These are phyloP conservation scores for Aspergillus sojae DNA, from an alignment of 2,329 filamentous ascomycete genomes.

Conservation along the genomic window DNA sequence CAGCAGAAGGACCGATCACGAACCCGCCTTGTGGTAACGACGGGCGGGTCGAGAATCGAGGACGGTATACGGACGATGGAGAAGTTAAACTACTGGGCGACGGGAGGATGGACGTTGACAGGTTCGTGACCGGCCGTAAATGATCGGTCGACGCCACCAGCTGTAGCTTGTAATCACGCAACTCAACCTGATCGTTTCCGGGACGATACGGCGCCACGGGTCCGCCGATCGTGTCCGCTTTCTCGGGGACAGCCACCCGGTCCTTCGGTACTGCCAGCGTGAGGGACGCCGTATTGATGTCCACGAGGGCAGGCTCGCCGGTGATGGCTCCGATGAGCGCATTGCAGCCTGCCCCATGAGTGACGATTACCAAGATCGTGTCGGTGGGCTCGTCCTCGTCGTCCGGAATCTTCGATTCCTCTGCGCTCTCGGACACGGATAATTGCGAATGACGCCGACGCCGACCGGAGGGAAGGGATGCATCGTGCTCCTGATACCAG, in stretches of 20 bases:
- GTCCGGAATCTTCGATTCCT: constrained; percentile 28
- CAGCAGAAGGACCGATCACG: constrained; percentile 26
- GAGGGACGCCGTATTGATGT: constrained; percentile 86
- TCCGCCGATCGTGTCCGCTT: constrained; percentile 10
- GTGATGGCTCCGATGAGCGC: constrained; percentile 90
- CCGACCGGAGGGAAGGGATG: constrained; percentile 6
- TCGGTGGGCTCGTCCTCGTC: constrained; percentile 68
- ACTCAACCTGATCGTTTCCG: constrained; percentile 32
- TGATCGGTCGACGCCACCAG: constrained; percentile 64
- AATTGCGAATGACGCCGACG: constrained; percentile 22
- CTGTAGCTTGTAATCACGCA: constrained; percentile 61
- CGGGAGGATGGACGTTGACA: constrained; percentile 28
- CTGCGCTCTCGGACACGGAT: constrained; percentile 18
- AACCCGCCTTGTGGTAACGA: constrained; percentile 31
- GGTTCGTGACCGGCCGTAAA: constrained; percentile 52
- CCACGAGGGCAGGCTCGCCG: constrained; percentile 85
- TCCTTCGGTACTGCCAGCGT: constrained; percentile 77
- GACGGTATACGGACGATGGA: constrained; percentile 35
- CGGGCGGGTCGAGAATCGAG: constrained; percentile 33
- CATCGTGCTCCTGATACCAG: constrained; percentile 70
- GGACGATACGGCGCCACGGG: constrained; percentile 9
- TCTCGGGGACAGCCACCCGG: constrained; percentile 20
- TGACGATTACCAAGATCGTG: constrained; percentile 82
- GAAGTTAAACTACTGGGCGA: constrained; percentile 27
- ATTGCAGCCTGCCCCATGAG: constrained; percentile 95